phyloP scores from a whole-genome alignment of 495 filamentous ascomycete genomes.

The Neurospora africana region DNA sequence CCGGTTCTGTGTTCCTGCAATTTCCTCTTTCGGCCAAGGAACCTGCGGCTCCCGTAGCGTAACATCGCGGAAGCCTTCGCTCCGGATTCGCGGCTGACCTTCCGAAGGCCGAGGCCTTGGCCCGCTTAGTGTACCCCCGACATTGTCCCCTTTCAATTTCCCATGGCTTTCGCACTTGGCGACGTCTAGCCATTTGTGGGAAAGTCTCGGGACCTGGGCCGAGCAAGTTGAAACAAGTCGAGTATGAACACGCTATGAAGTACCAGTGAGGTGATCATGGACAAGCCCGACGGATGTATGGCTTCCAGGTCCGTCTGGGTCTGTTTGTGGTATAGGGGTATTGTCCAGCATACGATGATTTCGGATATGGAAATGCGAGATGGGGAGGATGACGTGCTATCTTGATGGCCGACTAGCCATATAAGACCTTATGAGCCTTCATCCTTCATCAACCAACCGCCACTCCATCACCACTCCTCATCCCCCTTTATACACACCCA shows the following conservation, averaged over 20 bases:
- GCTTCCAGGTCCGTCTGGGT: not conserved
- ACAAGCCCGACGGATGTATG: not conserved
- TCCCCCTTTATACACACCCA: not conserved
- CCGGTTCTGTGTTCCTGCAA: not conserved
- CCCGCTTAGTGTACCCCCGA: not conserved
- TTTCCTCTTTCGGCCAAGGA: not conserved
- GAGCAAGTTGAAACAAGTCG: not conserved
- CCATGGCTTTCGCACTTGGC: not conserved
- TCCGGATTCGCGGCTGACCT: not conserved
- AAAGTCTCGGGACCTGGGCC: not conserved
- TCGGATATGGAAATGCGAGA: not conserved
- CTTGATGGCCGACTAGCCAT: not conserved
- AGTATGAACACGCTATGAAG: not conserved
- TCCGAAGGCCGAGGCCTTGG: not conserved
- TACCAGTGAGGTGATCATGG: not conserved
- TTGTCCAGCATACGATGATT: not conserved
- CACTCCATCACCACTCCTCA: not conserved
- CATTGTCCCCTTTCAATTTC: not conserved
- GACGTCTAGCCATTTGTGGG: not conserved
- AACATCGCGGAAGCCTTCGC: not conserved
- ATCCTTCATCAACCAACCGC: not conserved
- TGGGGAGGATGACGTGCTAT: not conserved
- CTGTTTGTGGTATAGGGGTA: not conserved
- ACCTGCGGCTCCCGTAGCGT: not conserved
- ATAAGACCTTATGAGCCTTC: not conserved